Conservation (phyloP, 257 asterid species). For the Pogostemon cablin region DNA sequence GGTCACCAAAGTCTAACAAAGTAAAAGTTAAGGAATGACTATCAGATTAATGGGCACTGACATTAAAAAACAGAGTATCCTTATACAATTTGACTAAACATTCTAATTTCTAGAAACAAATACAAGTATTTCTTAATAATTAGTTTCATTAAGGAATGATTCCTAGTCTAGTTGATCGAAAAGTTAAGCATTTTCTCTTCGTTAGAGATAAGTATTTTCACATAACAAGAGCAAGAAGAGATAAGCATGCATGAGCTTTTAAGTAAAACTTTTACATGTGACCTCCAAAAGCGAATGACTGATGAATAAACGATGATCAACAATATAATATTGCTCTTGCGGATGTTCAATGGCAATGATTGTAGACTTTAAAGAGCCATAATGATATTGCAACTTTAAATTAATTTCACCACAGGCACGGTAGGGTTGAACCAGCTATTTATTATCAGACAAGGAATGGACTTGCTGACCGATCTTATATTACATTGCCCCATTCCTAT, state of each 20-base stretch:
- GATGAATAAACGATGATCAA: conserved; percentile 3
- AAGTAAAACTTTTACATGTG: conserved; percentile 1
- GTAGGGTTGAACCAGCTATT: conserved; percentile 15
- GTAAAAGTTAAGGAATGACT: conserved; percentile 24
- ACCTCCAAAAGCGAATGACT: conserved; percentile 6
- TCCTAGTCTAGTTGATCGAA: background rate
- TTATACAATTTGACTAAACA: conserved; percentile 17
- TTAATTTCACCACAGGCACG: conserved; percentile 16
- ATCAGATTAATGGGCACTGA: conserved; percentile 18
- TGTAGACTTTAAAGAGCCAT: conserved; percentile 16
- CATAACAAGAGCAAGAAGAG: background rate
- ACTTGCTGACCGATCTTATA: conserved; percentile 65
- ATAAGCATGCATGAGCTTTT: conserved; percentile 14
- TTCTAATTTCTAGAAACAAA: conserved; percentile 6
- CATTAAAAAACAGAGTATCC: conserved; percentile 10
- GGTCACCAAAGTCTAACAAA: conserved; percentile 1
- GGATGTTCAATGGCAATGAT: conserved; percentile 12
- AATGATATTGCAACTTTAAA: background rate
- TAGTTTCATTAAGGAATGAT: background rate
- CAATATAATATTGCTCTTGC: conserved; percentile 20
- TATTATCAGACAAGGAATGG: conserved; percentile 9
- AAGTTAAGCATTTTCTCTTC: conserved; percentile 1
- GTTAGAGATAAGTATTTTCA: background rate
- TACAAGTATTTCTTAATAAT: background rate
- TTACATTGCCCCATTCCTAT: conserved; percentile 97